Conservation (phyloP, 768 basidiomycete genomes). For the Suillus fuscotomentosus region DNA sequence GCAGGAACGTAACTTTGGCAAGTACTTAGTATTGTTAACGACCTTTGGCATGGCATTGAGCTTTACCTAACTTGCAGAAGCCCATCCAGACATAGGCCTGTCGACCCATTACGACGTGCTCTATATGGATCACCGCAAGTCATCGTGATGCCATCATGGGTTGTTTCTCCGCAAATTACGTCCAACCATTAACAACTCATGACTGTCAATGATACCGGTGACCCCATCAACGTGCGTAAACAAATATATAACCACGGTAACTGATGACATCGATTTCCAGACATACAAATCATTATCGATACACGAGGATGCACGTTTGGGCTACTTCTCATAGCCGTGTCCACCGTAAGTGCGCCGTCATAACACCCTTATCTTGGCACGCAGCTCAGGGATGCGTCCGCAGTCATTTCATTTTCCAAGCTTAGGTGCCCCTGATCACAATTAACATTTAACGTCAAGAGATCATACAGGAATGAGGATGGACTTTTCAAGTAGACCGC, state of each 20-base stretch:
- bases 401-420: background rate
- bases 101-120: too few species aligned
- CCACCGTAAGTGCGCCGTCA: background rate
- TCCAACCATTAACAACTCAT: background rate
- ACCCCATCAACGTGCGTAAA: background rate
- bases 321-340: conserved; percentile 5
- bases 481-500: background rate
- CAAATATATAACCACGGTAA: background rate
- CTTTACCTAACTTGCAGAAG: background rate
- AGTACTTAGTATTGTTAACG: background rate
- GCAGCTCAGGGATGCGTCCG: background rate
- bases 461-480: background rate
- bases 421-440: background rate
- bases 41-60: background rate
- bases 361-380: background rate
- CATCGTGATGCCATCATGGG: background rate
- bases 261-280: background rate
- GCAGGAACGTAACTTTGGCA: background rate
- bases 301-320: background rate
- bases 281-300: background rate
- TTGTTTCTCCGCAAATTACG: background rate
- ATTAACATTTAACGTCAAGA: conserved; percentile 2
- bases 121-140: background rate
- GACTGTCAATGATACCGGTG: background rate
- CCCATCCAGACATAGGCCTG: background rate